Evolutionary conservation across 2,329 filamentous ascomycete genomes (phyloP), one percentile per base, ranked within the genome.

Genomic region (Aureobasidium sp.): DNA sequence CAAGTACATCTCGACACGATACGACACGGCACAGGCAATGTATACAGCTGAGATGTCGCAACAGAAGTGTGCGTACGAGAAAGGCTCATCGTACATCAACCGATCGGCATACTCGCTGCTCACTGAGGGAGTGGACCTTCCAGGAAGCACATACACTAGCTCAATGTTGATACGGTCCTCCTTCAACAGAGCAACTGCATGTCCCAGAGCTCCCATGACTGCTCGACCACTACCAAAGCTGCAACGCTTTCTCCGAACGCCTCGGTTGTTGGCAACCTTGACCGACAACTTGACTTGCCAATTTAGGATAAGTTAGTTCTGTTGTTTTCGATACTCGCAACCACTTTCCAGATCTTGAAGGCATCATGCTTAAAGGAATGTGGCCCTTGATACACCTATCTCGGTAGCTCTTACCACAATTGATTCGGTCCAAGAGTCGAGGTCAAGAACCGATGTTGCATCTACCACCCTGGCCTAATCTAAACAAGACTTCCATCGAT

Each of bases 201-300:
- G 71, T 31, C 69, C 69, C 62, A 84, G 72, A 0, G 79, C 76
- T 62, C 70, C 72, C 64, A 74, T 31, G 45, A 83, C 75, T 15
- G 80, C 80, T 42, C 76, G 66, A 80, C 82, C 52, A 84, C 80
- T 29, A 77, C 66, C 66, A 84, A 69, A 1, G 81, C 82, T 35
- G 84, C 69, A 0, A 79, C 82, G 63, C 81, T 80, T 35, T 75
- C 70, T 0, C 75, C 77, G 76, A 76, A 66, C 82, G 84, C 33
- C 71, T 77, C 0, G 80, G 77, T 59, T 68, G 5, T 68, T 71
- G 3, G 83, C 72, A 0, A 84, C 80, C 29, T 72, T 72, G 5
- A 81, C 76, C 60, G 83, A 80, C 69, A 84, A 79, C 54, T 70
- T 68, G 2, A 84, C 66, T 66, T 85, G 82, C 27, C 63, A 78